Conservation (phyloP, 768 basidiomycete genomes). For the Suillus brevipes region DNA sequence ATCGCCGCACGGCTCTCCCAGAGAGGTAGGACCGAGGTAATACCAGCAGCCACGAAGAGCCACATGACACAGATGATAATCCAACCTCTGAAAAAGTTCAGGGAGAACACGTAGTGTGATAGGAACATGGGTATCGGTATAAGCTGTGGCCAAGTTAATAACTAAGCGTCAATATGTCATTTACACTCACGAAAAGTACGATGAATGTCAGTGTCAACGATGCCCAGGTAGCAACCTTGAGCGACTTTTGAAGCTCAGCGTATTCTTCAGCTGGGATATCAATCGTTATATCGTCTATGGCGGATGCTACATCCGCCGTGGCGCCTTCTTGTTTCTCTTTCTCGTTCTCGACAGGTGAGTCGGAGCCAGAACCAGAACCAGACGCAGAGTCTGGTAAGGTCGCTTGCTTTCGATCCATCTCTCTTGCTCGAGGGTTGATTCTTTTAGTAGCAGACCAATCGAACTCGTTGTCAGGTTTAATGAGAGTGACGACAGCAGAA, state of each 20-base stretch:
- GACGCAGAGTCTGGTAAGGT: neutral
- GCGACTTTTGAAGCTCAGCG: conserved; percentile 12
- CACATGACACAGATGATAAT: conserved; percentile 18
- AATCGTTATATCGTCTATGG: conserved; percentile 6
- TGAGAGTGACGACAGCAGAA: conserved; percentile 17
- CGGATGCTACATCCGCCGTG: conserved; percentile 3
- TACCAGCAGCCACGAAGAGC: conserved; percentile 19
- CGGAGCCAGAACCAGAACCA: conserved; percentile 2
- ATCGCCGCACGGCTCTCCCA: conserved; percentile 21
- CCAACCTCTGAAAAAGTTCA: conserved; percentile 20
- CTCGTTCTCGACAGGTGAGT: conserved; percentile 15
- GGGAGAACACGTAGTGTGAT: conserved; percentile 19
- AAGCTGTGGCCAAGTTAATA: conserved; percentile 11
- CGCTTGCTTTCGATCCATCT: conserved; percentile 12
- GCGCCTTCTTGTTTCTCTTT: conserved; percentile 16
- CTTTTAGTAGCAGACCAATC: conserved; percentile 21
- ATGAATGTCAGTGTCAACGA: conserved; percentile 16
- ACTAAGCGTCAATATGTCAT: neutral
- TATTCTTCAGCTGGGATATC: conserved; percentile 8
- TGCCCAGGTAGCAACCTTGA: conserved; percentile 19
- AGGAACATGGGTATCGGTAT: conserved; percentile 21
- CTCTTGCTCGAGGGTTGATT: conserved; percentile 16
- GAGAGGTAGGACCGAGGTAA: conserved; percentile 18
- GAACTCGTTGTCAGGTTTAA: conserved; percentile 20
- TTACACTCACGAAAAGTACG: conserved; percentile 15